Evolutionary conservation across 2,329 filamentous ascomycete species (phyloP).

Genomic region (Fusarium cyanostomum): DNA sequence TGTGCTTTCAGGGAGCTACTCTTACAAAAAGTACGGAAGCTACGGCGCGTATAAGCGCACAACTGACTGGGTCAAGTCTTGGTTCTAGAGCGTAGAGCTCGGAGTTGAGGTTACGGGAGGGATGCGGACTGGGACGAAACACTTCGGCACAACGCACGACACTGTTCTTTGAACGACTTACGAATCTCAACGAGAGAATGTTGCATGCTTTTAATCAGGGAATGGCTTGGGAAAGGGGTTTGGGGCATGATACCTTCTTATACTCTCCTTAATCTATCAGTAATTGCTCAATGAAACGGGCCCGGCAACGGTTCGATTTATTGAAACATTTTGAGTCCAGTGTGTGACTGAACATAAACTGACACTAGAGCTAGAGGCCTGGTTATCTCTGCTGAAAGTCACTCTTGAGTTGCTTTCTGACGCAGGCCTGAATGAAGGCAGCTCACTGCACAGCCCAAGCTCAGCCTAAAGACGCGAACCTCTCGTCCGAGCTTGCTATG

Average conservation of each 20-base stretch:
- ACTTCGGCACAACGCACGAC: constrained; percentile 9
- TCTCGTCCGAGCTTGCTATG: too few species aligned
- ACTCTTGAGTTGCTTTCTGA: too few species aligned
- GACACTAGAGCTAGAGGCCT: too few species aligned
- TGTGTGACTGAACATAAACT: too few species aligned
- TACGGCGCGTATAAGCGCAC: constrained; percentile 34
- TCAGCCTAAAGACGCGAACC: too few species aligned
- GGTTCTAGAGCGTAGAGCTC: constrained; percentile 17
- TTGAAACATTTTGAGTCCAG: too few species aligned
- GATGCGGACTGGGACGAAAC: background rate
- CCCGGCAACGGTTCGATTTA: too few species aligned
- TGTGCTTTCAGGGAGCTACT: background rate
- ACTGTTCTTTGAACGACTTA: constrained; percentile 31
- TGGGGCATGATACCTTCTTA: constrained; percentile 8
- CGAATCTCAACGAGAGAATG: constrained; percentile 33
- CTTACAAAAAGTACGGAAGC: constrained; percentile 22
- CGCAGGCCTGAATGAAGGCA: too few species aligned
- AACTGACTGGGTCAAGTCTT: constrained; percentile 18
- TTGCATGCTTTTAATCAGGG: constrained; percentile 2
- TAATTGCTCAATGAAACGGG: background rate
- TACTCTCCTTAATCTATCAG: constrained; percentile 30
- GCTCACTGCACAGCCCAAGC: too few species aligned
- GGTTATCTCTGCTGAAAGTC: too few species aligned
- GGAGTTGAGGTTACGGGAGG: background rate
- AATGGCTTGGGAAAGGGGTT: background rate